phyloP scores from a whole-genome alignment of 805 yeast species.

The Ogataea thermomethanolica region DNA sequence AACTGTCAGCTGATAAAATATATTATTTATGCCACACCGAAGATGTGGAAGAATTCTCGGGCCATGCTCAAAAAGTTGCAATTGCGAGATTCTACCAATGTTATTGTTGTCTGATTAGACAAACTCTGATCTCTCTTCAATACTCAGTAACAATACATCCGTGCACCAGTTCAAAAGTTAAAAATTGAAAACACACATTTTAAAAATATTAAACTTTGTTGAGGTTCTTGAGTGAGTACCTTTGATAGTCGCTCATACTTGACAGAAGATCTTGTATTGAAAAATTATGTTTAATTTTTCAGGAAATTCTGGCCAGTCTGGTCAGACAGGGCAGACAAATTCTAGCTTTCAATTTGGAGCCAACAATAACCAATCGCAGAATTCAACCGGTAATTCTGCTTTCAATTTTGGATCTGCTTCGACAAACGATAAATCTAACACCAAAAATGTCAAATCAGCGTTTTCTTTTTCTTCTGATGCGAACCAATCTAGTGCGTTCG shows the following conservation, averaged over 20 bases:
- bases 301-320: neutral
- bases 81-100: too few relatives aligned
- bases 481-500: constrained; percentile 1
- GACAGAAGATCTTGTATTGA: too few relatives aligned
- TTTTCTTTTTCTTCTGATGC: constrained; percentile 14
- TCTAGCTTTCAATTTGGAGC: constrained; percentile 10
- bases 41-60: too few relatives aligned
- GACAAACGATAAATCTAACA: neutral
- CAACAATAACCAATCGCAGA: constrained; percentile 3
- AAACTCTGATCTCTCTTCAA: neutral
- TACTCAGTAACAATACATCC: neutral
- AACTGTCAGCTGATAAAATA: too few relatives aligned
- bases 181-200: neutral
- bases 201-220: neutral
- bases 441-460: constrained; percentile 8
- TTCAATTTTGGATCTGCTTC: constrained; percentile 12
- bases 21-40: too few relatives aligned
- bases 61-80: too few relatives aligned
- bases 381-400: constrained; percentile 1
- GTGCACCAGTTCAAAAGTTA: neutral
- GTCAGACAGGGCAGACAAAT: constrained; percentile 1
- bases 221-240: too few relatives aligned
- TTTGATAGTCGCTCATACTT: too few relatives aligned
- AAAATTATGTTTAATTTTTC: constrained; percentile 1
- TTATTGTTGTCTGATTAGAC: too few relatives aligned